phyloP scores from a whole-genome alignment of 2,329 filamentous ascomycete species.

The Lojkania enalia region DNA sequence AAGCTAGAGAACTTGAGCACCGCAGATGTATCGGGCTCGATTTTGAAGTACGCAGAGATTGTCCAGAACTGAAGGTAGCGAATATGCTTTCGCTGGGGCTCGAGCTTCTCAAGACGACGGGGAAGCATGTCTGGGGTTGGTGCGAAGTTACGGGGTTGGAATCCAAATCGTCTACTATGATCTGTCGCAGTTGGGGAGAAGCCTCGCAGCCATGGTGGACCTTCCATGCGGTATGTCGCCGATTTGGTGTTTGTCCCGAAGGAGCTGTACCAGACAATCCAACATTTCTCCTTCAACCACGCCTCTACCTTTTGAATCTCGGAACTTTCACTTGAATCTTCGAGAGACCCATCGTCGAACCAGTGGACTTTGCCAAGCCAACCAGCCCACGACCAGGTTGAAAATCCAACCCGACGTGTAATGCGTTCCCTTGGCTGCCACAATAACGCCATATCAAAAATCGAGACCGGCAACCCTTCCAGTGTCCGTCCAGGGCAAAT shows the following conservation, averaged over 20 bases:
- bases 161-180: conserved; percentile 2
- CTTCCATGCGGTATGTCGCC: neutral
- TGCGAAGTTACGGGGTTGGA: neutral
- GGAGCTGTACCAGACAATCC: conserved; percentile 13
- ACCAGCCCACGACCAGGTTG: conserved; percentile 15
- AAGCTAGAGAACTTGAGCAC: neutral
- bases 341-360: conserved; percentile 6
- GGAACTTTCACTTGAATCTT: neutral
- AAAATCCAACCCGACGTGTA: conserved; percentile 7
- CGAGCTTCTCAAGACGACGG: neutral
- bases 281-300: conserved; percentile 3
- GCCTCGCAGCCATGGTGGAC: conserved; percentile 2
- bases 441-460: conserved; percentile 13
- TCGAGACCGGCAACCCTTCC: conserved; percentile 8
- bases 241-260: conserved; percentile 1
- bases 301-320: conserved; percentile 2
- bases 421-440: conserved; percentile 10
- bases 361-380: conserved; percentile 12
- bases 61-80: conserved; percentile 12
- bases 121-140: neutral
- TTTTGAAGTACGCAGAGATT: conserved; percentile 6
- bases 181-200: neutral
- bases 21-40: neutral
- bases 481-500: conserved; percentile 3
- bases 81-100: neutral